These are phyloP conservation scores for Pichia sp. DNA, from an alignment of 1,139 yeast species.

Conservation along the genomic window DNA sequence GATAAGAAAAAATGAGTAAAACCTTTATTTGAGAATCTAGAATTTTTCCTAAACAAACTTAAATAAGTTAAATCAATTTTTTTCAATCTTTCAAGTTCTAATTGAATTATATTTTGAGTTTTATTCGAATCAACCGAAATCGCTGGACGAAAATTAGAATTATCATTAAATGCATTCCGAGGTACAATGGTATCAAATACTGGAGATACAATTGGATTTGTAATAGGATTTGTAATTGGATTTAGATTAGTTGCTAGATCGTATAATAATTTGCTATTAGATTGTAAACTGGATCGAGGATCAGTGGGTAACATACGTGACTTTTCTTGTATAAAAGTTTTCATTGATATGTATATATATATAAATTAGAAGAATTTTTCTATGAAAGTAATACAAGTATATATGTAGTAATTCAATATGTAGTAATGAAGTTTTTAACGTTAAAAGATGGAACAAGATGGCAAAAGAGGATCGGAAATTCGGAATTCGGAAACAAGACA, in stretches of 20 bases:
- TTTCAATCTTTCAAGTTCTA: slow-evolving; percentile 14
- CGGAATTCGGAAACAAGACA: no score
- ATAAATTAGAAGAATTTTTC: no score
- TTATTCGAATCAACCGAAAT: background rate
- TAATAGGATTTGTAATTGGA: background rate
- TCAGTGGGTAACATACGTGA: no score
- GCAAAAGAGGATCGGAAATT: no score
- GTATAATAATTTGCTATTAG: background rate
- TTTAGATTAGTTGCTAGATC: background rate
- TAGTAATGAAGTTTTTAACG: no score
- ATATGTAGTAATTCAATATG: no score
- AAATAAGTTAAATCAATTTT: slow-evolving; percentile 46
- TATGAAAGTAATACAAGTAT: no score
- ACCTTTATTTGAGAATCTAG: slow-evolving; percentile 20
- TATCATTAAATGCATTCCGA: background rate
- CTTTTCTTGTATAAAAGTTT: no score
- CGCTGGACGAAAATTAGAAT: background rate
- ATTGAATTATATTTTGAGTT: background rate
- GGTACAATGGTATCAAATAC: slow-evolving; percentile 1
- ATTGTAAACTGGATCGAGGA: no score
- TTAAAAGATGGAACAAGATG: no score
- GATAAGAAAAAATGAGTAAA: slow-evolving; percentile 57
- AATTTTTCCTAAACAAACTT: slow-evolving; percentile 40
- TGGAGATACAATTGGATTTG: background rate
- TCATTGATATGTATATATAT: no score